phyloP scores from a whole-genome alignment of 352 stramenopile species.

The Pythium rishiriense region DNA sequence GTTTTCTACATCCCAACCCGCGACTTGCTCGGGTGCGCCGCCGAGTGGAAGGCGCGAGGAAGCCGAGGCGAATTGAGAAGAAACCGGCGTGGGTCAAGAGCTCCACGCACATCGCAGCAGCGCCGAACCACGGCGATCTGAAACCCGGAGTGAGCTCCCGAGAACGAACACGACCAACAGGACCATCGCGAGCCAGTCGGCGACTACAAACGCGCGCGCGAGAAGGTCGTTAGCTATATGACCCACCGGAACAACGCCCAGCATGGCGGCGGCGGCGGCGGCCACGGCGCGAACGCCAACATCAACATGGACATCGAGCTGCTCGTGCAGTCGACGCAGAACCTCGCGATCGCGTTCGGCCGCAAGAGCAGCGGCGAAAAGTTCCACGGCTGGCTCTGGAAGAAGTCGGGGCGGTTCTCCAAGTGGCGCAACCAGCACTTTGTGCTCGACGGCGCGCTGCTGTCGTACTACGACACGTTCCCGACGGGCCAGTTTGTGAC shows the following conservation, averaged over 20 bases:
- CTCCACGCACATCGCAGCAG: slow-evolving; percentile 12
- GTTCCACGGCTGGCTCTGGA: slow-evolving; percentile 85
- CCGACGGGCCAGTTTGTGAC: slow-evolving; percentile 78
- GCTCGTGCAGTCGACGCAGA: slow-evolving; percentile 81
- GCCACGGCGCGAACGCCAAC: slow-evolving; percentile 9
- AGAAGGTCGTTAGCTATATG: slow-evolving; percentile 26
- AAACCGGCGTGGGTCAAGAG: slow-evolving; percentile 18
- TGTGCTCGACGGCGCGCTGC: slow-evolving; percentile 69
- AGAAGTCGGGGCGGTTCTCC: slow-evolving; percentile 74
- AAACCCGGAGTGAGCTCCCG: background rate
- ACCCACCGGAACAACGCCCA: slow-evolving; percentile 28
- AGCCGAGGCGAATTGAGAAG: slow-evolving; percentile 27
- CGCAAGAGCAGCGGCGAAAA: slow-evolving; percentile 65
- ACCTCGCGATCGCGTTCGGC: slow-evolving; percentile 66
- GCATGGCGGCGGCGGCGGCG: slow-evolving; percentile 24
- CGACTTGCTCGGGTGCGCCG: background rate
- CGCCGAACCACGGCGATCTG: slow-evolving; percentile 8
- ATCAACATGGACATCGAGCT: slow-evolving; percentile 84
- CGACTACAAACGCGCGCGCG: slow-evolving; percentile 1
- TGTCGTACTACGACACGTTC: slow-evolving; percentile 86
- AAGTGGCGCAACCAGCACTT: slow-evolving; percentile 88
- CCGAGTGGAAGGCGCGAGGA: slow-evolving; percentile 25
- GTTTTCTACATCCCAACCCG: slow-evolving; percentile 32
- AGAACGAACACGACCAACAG: background rate
- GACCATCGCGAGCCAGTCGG: background rate